These are phyloP conservation scores for Excoecaria agallocha DNA, from an alignment of 345 rosid genomes.

Conservation along the genomic window DNA sequence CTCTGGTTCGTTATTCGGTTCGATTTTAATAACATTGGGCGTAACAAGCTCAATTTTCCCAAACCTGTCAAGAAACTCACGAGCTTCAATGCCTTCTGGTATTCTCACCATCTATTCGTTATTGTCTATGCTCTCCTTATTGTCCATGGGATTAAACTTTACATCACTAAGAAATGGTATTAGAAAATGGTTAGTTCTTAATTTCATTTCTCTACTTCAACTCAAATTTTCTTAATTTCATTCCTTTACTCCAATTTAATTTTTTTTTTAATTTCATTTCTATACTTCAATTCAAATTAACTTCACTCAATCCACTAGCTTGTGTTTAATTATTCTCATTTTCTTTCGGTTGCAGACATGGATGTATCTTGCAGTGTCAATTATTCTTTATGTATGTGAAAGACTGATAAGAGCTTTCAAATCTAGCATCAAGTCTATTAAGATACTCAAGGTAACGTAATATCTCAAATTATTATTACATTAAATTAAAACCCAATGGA, in stretches of 20 bases:
- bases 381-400: slow-evolving; percentile 60
- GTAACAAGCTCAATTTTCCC: slow-evolving; percentile 68
- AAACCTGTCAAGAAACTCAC: slow-evolving; percentile 65
- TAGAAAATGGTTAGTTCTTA: slow-evolving; percentile 58
- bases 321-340: not conserved
- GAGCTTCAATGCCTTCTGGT: slow-evolving; percentile 92
- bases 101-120: slow-evolving; percentile 76
- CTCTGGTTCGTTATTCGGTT: no score
- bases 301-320: not conserved
- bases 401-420: slow-evolving; percentile 67
- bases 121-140: slow-evolving; percentile 75
- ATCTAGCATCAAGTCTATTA: slow-evolving; percentile 79
- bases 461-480: no score
- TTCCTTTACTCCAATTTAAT: not conserved
- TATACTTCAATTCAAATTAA: no score
- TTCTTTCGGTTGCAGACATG: slow-evolving; percentile 53
- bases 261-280: no score
- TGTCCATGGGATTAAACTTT: slow-evolving; percentile 72
- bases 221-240: not conserved
- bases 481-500: not conserved
- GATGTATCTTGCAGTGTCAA: slow-evolving; percentile 84
- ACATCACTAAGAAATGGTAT: slow-evolving; percentile 70
- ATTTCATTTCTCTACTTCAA: not conserved
- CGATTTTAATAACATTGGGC: no score
- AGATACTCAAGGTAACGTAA: slow-evolving; percentile 56